Evolutionary conservation across 164 flowering plant genomes (phyloP), one percentile per base, ranked within the genome.

Genomic region (Malania oleifera): DNA sequence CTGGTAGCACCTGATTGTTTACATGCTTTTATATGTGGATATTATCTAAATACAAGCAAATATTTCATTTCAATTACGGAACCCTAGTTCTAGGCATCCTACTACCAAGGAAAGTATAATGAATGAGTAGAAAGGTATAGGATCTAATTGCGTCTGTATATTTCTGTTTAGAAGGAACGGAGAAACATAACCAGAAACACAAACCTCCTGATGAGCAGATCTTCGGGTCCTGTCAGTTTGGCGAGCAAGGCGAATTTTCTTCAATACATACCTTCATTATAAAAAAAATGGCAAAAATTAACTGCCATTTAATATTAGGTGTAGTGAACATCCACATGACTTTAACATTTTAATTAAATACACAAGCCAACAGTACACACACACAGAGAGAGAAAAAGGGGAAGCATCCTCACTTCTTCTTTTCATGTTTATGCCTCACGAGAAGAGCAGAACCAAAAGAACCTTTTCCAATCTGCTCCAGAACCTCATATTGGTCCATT

Each of bases 201-300:
- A 23, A 26, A 57, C 98, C 96, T 93, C 98, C 71, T 80, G 95
- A 64, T 87, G 97, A 18, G 98, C 98, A 68, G 98, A 93, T 73
- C 98, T 80, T 7, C 97, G 86, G 31, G 85, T 79, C 62, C 98
- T 79, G 60, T 86, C 92, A 56, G 97, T 87, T 68, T 93, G 99
- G n/a, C 99, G 92, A 45, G 97, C 99, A 69, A 93, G 97, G 13
- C 99, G 96, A 59, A 93, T 93, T 70, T 90, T 93, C 81, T 93
- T 93, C 75, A 93, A 56, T 18, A 93, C 99, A 76, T 93, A 93
- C 78, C 99, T 93, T 65, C 18, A 51, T 45, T 58, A 56, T 20
- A 14, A 7, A 28, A 52, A 22, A 56, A 23, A 28, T 14, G 20
- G 13, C 1, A 37, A 64, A 24, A 17, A 52, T 46, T 23, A 57